Base-by-base conservation (phyloP, 352 stramenopile genomes). In the Chrysophaeum taylorii region DNA sequence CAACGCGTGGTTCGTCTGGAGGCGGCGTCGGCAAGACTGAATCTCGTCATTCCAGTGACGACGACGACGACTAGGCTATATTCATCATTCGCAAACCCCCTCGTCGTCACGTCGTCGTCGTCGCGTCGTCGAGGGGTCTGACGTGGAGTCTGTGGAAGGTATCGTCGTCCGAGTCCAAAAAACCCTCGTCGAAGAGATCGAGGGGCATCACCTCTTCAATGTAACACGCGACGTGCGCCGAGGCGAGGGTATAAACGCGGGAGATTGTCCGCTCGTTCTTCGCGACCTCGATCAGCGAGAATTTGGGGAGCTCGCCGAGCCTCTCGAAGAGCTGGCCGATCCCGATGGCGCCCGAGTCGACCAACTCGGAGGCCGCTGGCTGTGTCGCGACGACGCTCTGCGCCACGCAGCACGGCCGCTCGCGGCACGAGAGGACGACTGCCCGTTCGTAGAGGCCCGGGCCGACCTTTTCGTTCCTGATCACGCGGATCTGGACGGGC, bases 261-360 rank as follows among this genome's bases (percentile, higher is more conserved):
- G 57, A 66, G 33, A 25, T 33, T 16, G 5, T 66, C 57, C 14
- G 2, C 14, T 1, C 15, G 31, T 42, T 7, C 57, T 27, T 42
- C 57, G 31, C 16, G 14, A 66, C 33, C 29, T 63, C 52, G 4
- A 66, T 18, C 16, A 66, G 57, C 1, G 16, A 45, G 21, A 45
- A 45, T 0, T 4, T 2, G 18, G 15, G 57, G 12, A 38, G 15
- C 7, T 35, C 57, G 31, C 57, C 57, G 12, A 66, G 36, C 21
- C 9, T n/a, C 14, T 18, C 18, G 57, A 66, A 66, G 57, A 66
- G 25, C 35, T 66, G 57, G 33, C 57, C 57, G 31, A 66, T 42
- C 18, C 33, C 31, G 27, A n/a, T 21, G 14, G 18, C 27, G 57
- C 57, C 57, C 1, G 9, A 23, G 31, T 42, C 31, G 7, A 35